Base-by-base conservation (phyloP, 306 rosid genomes). In the Trifolium repens region DNA sequence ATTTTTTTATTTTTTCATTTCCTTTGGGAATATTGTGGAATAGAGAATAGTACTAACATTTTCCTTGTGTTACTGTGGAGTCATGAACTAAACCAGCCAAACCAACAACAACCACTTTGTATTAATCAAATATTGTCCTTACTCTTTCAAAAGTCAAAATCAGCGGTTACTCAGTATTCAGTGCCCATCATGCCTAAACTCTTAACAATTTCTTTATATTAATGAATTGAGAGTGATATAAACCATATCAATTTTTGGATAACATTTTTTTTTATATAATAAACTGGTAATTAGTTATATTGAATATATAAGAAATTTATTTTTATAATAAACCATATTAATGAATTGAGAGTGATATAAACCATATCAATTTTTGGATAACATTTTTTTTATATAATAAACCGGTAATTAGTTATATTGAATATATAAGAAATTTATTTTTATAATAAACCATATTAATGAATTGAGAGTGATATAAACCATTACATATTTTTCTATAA, bases 1-100 rank as follows among this genome's bases (percentile, higher is more conserved):
- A 15, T 30, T 54, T 44, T 68, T 4, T 32, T 32, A 0, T 0
- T 27, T 27, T 27, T 15, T 10, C 7, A 0, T 60, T 10, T 15
- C 3, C 26, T 30, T 0, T 46, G 64, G 16, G 54, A 34, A 58
- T 58, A 39, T 39, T 35, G 10, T 79, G 49, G 35, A 30, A 62
- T 22, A 22, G 24, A n/a, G n/a, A n/a, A n/a, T n/a, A n/a, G n/a
- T n/a, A n/a, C n/a, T 3, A 37, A 15, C 13, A 69, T 19, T 69
- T 57, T 42, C 14, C 14, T 43, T 44, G 78, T 37, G 13, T 67
- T 67, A 74, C 61, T 80, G 68, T 80, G 69, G 52, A 46, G 77
- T 81, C 80, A 62, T 80, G 66, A 73, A 17, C 67, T 63, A 30
- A 67, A 69, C 43, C 77, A 37, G 15, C 74, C 81, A 67, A 78